Base-by-base conservation (phyloP, 2,329 filamentous ascomycete genomes). In the Sphaerulina vaccinii region DNA sequence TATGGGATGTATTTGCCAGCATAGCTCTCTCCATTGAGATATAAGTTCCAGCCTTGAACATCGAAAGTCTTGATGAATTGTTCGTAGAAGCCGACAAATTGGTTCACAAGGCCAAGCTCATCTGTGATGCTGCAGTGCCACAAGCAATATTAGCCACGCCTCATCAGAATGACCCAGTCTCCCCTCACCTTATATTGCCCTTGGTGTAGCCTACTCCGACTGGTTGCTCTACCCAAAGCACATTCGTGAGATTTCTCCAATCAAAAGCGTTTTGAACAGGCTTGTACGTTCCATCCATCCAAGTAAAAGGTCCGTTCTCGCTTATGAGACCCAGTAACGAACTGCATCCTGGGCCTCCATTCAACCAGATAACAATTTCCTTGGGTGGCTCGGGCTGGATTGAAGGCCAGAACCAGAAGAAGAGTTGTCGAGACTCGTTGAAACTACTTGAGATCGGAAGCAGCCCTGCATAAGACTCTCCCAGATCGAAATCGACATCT, bases 201-300 rank as follows among this genome's bases (percentile, higher is more conserved):
- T n/a, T n/a, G n/a, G n/a, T 32, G 27, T 32, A 11, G 72, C 75
- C 35, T 71, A 72, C 45, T 71, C 75, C 75, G 4, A 79, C 21
- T 7, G 46, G 33, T 52, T 79, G 76, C 43, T 75, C 77, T 10
- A 79, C 77, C 81, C 84, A 93, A 40, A 93, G 73, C 62, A 91
- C 80, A 68, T 91, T 90, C 47, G 87, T 87, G 29, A 92, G 70
- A 44, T 86, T 86, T 54, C 81, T 65, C 72, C 73, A 76, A 24
- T 69, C 67, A 65, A 68, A 76, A 0, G 71, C 69, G 52, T 76
- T 76, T 51, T 70, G 66, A 0, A 75, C 68, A 1, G 74, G 69
- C 13, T 62, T 51, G 62, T 66, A 56, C 5, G 68, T 70, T 32
- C 68, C 68, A 59, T 71, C 71, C 52, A 75, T 70, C 74, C 74